Evolutionary conservation across 345 rosid species (phyloP).

Genomic region (Geranium rotundifolium): DNA sequence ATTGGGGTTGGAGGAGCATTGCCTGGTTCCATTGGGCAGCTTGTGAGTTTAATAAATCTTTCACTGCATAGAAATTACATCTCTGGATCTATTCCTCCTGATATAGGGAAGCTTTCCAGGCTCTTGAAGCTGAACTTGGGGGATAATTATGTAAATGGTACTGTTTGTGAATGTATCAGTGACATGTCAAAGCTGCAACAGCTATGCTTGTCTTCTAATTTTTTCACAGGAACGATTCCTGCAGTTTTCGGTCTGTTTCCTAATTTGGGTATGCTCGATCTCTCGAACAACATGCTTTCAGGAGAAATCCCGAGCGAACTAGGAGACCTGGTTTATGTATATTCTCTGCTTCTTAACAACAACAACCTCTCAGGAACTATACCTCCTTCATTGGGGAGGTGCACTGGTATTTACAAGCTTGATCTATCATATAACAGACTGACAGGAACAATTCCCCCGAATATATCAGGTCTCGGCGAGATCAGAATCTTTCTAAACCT

Average conservation of each 20-base stretch:
- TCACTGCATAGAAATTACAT: conserved; percentile 32
- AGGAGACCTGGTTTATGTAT: conserved; percentile 21
- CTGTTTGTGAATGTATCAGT: conserved; percentile 20
- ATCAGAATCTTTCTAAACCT: conserved; percentile 31
- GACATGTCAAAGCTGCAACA: conserved; percentile 20
- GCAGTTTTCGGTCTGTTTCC: conserved; percentile 18
- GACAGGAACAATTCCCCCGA: conserved; percentile 32
- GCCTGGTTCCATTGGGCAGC: conserved; percentile 26
- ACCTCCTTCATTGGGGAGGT: conserved; percentile 26
- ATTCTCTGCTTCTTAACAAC: conserved; percentile 31
- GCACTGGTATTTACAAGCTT: conserved; percentile 26
- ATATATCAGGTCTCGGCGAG: conserved; percentile 23
- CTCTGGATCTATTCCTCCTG: conserved; percentile 29
- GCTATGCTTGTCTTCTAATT: conserved; percentile 33
- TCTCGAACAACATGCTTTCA: conserved; percentile 30
- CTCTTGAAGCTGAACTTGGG: conserved; percentile 29
- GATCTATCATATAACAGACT: conserved; percentile 38
- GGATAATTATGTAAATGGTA: conserved; percentile 28
- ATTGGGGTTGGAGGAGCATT: conserved; percentile 42
- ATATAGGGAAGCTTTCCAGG: conserved; percentile 20
- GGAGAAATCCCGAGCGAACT: conserved; percentile 34
- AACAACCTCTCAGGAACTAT: conserved; percentile 40
- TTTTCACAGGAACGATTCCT: conserved; percentile 30
- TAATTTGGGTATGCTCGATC: conserved; percentile 32
- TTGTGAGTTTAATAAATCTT: conserved; percentile 8